Evolutionary conservation across 805 yeast genomes (phyloP).

Genomic region (Cyberlindnera mrakii): DNA sequence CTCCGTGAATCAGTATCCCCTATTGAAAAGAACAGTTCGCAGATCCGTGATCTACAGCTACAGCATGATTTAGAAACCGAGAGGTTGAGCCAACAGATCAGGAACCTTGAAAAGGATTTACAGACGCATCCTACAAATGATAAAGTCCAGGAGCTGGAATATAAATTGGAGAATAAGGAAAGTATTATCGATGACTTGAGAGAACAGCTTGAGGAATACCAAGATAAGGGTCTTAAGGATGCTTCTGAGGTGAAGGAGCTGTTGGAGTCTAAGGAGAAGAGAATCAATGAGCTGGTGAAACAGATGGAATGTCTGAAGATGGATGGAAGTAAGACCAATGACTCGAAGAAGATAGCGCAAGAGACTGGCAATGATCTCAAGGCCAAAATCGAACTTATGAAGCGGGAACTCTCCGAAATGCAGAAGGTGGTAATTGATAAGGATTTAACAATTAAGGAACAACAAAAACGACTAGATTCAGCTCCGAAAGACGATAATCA

Average conservation of each 20-base stretch:
- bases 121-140: slow-evolving; percentile 7
- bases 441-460: slow-evolving; percentile 3
- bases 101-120: slow-evolving; percentile 9
- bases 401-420: slow-evolving; percentile 1
- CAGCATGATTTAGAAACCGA: slow-evolving; percentile 3
- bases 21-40: neutral
- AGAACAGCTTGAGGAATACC: slow-evolving; percentile 1
- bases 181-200: slow-evolving; percentile 14
- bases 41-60: neutral
- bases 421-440: slow-evolving; percentile 3
- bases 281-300: neutral
- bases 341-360: neutral
- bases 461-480: neutral
- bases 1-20: slow-evolving; percentile 2
- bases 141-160: slow-evolving; percentile 15
- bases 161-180: slow-evolving; percentile 16
- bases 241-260: neutral
- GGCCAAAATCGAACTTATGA: neutral
- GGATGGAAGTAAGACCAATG: neutral
- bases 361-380: neutral
- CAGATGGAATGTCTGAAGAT: neutral
- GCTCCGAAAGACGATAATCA: neutral
- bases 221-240: neutral
- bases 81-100: slow-evolving; percentile 4
- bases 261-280: neutral